Evolutionary conservation across 2,329 filamentous ascomycete genomes (phyloP), one percentile per base, ranked within the genome.

Genomic region (Diatrype stigma): DNA sequence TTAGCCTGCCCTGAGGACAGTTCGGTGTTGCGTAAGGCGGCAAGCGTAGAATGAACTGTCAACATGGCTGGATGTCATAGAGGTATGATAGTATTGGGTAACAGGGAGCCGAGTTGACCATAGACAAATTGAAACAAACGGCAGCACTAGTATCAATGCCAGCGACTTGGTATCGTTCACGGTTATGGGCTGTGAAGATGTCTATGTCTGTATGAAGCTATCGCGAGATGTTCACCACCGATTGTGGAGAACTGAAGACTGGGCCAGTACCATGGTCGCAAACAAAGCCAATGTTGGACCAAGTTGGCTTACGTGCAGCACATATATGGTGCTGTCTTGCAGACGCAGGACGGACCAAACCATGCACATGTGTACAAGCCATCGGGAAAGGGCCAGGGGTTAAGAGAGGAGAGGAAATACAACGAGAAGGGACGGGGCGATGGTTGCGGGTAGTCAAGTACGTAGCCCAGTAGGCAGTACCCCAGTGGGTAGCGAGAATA

Each of bases 1-100:
- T 73, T 70, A 74, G 69, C 60, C 54, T 55, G 51, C 49, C 50
- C 51, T 17, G 6, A 6, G 55, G 42, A 45, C 34, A 51, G 51
- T 30, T 46, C 53, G 49, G 52, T 60, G 53, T 54, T 55, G 57
- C 51, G 53, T 51, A 47, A 51, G 51, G 51, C 47, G 56, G 52
- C 57, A 46, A 51, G 49, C 52, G 50, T 51, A 51, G 42, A 47
- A 55, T 40, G 54, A 46, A 49, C 55, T 49, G 57, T 46, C 53
- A 59, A 58, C 53, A 63, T 60, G 51, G 54, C 57, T 49, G 53
- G 55, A 56, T 51, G 45, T 56, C 52, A 56, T 57, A 37, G 51
- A 50, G 46, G 45, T 46, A 26, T 45, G 47, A 30, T 30, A 30
- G 10, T 30, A 6, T 30, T 30, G n/a, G 42, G 45, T 40, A 49